phyloP scores from a whole-genome alignment of 1,139 yeast species.

The Pichia sp. region DNA sequence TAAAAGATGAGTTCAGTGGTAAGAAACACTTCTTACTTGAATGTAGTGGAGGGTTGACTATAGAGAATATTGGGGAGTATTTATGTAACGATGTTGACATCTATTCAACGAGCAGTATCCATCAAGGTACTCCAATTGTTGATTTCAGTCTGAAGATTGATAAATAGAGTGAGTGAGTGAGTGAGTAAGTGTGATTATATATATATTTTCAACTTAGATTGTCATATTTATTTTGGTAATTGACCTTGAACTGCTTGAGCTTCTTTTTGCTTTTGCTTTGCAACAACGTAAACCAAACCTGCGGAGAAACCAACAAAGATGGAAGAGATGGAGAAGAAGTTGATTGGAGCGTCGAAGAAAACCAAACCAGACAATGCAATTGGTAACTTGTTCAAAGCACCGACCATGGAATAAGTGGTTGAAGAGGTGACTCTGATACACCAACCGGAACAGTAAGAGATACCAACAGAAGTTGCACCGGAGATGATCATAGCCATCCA shows the following conservation, averaged over 20 bases:
- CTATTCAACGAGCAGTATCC: constrained; percentile 88
- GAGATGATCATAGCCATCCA: constrained; percentile 81
- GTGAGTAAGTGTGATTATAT: background rate
- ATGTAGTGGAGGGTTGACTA: constrained; percentile 86
- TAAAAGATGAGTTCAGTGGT: constrained; percentile 54
- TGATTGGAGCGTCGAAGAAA: constrained; percentile 91
- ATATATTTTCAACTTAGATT: background rate
- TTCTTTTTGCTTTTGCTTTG: constrained; percentile 83
- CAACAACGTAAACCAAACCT: constrained; percentile 90
- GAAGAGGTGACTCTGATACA: constrained; percentile 98
- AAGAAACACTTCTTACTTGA: constrained; percentile 48
- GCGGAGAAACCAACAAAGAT: constrained; percentile 90
- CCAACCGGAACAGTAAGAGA: constrained; percentile 99
- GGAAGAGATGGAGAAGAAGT: constrained; percentile 85
- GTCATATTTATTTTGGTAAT: constrained; percentile 26
- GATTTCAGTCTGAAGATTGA: constrained; percentile 78
- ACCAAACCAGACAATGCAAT: constrained; percentile 91
- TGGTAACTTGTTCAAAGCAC: constrained; percentile 96
- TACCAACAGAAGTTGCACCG: constrained; percentile 91
- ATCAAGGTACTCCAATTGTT: constrained; percentile 76
- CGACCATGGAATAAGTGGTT: constrained; percentile 98
- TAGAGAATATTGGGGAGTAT: constrained; percentile 56
- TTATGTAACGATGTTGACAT: constrained; percentile 79
- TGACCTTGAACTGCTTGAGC: constrained; percentile 62
- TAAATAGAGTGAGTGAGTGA: constrained; percentile 9